Evolutionary conservation across 2,329 filamentous ascomycete genomes (phyloP).

Genomic region (Aspergillus sp.): DNA sequence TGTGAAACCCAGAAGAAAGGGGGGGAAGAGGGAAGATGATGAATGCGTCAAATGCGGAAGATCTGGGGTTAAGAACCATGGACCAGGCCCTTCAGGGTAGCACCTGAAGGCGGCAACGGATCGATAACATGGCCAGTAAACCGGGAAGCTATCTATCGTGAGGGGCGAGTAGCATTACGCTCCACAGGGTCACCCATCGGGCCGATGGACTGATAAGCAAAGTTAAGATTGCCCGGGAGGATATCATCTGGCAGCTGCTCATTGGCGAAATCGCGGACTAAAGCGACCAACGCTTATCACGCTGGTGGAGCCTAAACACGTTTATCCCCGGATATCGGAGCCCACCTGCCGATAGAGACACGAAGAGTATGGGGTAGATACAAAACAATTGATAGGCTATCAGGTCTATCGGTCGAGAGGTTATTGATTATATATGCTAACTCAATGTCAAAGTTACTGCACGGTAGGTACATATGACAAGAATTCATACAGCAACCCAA

Average conservation of each 20-base stretch:
- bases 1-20: background rate
- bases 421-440: background rate
- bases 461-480: too few species aligned
- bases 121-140: conserved; percentile 1
- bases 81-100: background rate
- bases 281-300: background rate
- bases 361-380: background rate
- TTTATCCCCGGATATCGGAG: conserved; percentile 3
- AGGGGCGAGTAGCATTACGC: too few species aligned
- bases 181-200: conserved; percentile 2
- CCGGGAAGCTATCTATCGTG: background rate
- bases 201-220: conserved; percentile 14
- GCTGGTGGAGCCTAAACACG: background rate
- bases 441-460: background rate
- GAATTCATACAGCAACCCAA: background rate
- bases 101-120: background rate
- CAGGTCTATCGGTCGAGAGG: background rate
- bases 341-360: conserved; percentile 2
- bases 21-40: too few species aligned
- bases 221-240: background rate
- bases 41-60: background rate
- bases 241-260: background rate
- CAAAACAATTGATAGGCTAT: background rate
- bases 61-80: conserved; percentile 6
- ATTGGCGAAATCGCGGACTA: background rate